A percentile compares a stretch with the other conserved stretches of the same genome.
These are phyloP conservation scores for Penicillium bovifimosum DNA, from an alignment of 495 filamentous ascomycete species.

Conservation along the genomic window DNA sequence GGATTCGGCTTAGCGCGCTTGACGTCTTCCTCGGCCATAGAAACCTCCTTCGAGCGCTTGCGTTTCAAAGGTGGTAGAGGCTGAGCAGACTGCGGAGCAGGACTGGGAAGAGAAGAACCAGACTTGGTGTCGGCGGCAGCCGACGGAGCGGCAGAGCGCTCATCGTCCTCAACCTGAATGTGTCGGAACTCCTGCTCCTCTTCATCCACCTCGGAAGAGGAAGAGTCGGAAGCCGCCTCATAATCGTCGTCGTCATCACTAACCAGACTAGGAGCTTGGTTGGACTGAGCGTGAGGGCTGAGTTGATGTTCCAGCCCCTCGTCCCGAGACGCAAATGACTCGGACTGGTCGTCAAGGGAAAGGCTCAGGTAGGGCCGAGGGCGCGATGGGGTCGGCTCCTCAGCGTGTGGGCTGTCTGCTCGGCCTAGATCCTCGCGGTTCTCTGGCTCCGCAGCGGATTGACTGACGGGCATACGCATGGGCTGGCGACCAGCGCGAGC, in stretches of 20 bases:
- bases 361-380: constrained; percentile 32
- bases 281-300: constrained; percentile 78
- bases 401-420: constrained; percentile 19
- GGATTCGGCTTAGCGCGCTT: constrained; percentile 4
- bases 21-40: constrained; percentile 35
- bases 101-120: constrained; percentile 32
- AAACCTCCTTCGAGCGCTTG: constrained; percentile 38
- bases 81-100: constrained; percentile 24
- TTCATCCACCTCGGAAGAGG: constrained; percentile 41
- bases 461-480: constrained; percentile 52
- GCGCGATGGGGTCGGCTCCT: constrained; percentile 32
- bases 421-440: constrained; percentile 51
- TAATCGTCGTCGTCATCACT: constrained; percentile 81
- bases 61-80: constrained; percentile 39
- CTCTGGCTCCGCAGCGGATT: constrained; percentile 45
- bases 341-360: constrained; percentile 29
- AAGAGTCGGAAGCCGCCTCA: constrained; percentile 46
- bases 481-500: constrained; percentile 41
- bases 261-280: constrained; percentile 76
- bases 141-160: constrained; percentile 29
- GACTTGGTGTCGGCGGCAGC: constrained; percentile 34
- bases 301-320: constrained; percentile 52
- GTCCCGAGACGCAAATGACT: constrained; percentile 30
- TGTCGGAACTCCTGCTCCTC: constrained; percentile 45
- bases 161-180: constrained; percentile 51